Evolutionary conservation across 1,284 basidiomycete species (phyloP).

Genomic region (Cerioporus squamosus): DNA sequence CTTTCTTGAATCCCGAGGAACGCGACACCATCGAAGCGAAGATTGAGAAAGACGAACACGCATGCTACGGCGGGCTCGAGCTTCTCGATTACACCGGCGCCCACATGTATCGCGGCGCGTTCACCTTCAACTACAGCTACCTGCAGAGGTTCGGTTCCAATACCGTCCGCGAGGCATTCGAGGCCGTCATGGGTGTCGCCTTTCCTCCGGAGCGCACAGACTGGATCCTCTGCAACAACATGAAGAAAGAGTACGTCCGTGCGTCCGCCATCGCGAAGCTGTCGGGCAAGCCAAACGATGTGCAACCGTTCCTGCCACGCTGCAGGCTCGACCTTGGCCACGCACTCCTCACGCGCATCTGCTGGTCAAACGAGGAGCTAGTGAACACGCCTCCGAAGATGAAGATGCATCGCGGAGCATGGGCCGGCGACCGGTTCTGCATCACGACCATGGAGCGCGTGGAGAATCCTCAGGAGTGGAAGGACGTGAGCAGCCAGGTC

Average conservation of each 20-base stretch:
- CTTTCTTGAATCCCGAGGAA: background rate
- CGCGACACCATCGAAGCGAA: background rate
- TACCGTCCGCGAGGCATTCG: background rate
- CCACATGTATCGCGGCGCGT: background rate
- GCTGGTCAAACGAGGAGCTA: background rate
- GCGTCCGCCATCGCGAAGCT: conserved; percentile 4
- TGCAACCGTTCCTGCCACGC: conserved; percentile 1
- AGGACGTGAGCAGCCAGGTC: conserved; percentile 1
- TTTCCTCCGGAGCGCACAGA: conserved; percentile 5
- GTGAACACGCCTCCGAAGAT: background rate
- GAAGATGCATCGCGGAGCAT: background rate
- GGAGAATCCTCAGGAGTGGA: background rate
- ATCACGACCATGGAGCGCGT: conserved; percentile 1
- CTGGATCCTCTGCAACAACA: conserved; percentile 9
- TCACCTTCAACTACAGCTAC: background rate
- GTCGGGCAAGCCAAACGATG: background rate
- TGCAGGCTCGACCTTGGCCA: background rate
- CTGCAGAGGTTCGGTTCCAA: background rate
- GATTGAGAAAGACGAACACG: background rate
- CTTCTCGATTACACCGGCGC: background rate
- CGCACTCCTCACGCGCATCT: conserved; percentile 4
- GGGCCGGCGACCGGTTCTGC: conserved; percentile 6
- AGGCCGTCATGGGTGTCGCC: background rate
- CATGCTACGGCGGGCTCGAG: background rate
- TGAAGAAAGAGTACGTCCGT: conserved; percentile 10